Evolutionary conservation across 768 basidiomycete genomes (phyloP), one percentile per base, ranked within the genome.

Genomic region (Pisolithus albus): DNA sequence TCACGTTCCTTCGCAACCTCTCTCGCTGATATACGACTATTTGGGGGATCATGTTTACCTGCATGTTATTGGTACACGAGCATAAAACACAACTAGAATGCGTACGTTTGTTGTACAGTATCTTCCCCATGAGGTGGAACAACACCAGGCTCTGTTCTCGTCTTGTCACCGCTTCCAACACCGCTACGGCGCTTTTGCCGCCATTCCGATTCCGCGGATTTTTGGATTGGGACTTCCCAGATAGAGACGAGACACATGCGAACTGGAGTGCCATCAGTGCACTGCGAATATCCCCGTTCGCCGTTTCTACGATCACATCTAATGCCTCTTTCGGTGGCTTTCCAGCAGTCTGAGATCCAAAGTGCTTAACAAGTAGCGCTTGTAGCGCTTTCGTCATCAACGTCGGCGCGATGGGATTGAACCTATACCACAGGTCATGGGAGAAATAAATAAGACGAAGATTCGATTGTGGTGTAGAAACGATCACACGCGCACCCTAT

Each of bases 241-340:
- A 53, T 19, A 65, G 53, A 38, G 76, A 67, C 18, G 73, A 68
- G 16, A 79, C 66, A 64, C 77, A 95, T 1, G 84, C 81, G 61
- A 99, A 93, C 63, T 99, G 89, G 7, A 98, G 75, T 0, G 87
- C 84, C 83, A 95, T 98, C 54, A 97, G 80, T 1, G 94, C 95
- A 51, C 88, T 89, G 40, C 96, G 76, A 36, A 99, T 88, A 62
- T 99, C 96, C 0, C 96, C 96, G 60, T 88, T 87, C 3, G 88
- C 78, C 2, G 87, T 80, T 47, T 84, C 81, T 5, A 93, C 79
- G 53, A 97, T 78, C 18, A 83, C 67, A 48, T 95, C 86, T 0
- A 96, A 60, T 1, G 81, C 76, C 5, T 87, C 86, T 51, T 81
- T 82, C 0, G 83, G 72, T 0, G 83, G 83, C 32, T 40, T 56